These are phyloP conservation scores for Phyllosticta citribraziliensis DNA, from an alignment of 2,329 filamentous ascomycete species.

Conservation along the genomic window DNA sequence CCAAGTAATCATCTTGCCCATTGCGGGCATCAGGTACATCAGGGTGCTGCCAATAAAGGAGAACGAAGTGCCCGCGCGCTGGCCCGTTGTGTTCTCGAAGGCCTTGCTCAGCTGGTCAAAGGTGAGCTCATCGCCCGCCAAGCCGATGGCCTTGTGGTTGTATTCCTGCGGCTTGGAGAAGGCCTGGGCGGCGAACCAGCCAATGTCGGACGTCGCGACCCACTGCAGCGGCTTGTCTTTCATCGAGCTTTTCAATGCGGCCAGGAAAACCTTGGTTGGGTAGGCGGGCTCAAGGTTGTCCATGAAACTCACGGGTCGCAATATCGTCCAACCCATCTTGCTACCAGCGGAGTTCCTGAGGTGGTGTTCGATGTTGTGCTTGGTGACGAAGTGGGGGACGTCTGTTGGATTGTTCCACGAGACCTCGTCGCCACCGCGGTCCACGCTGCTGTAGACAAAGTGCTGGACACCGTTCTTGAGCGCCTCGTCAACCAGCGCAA, in stretches of 20 bases:
- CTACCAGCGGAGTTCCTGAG: conserved; percentile 36
- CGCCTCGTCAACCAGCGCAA: conserved; percentile 47
- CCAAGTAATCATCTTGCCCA: conserved; percentile 43
- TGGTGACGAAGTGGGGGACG: conserved; percentile 53
- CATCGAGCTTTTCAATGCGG: conserved; percentile 33
- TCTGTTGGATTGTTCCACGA: conserved; percentile 37
- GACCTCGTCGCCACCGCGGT: conserved; percentile 48
- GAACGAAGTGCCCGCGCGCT: conserved; percentile 34
- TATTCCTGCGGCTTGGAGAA: conserved; percentile 38
- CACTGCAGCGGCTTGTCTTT: conserved; percentile 34
- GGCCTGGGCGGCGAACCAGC: conserved; percentile 40
- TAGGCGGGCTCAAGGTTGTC: conserved; percentile 46
- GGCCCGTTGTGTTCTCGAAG: conserved; percentile 39
- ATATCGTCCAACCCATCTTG: conserved; percentile 50
- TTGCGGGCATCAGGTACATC: conserved; percentile 33
- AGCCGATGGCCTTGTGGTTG: conserved; percentile 34
- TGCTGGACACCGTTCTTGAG: conserved; percentile 46
- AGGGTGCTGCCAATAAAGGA: conserved; percentile 31
- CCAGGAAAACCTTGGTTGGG: conserved; percentile 39
- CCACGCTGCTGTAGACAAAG: conserved; percentile 56
- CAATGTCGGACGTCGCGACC: conserved; percentile 40
- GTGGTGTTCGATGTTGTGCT: conserved; percentile 53
- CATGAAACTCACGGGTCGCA: conserved; percentile 54
- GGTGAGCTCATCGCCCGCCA: conserved; percentile 45
- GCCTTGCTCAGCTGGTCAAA: conserved; percentile 35